Evolutionary conservation across 345 rosid species (phyloP), one percentile per base, ranked within the genome.

Genomic region (Capsella bursapastoris): DNA sequence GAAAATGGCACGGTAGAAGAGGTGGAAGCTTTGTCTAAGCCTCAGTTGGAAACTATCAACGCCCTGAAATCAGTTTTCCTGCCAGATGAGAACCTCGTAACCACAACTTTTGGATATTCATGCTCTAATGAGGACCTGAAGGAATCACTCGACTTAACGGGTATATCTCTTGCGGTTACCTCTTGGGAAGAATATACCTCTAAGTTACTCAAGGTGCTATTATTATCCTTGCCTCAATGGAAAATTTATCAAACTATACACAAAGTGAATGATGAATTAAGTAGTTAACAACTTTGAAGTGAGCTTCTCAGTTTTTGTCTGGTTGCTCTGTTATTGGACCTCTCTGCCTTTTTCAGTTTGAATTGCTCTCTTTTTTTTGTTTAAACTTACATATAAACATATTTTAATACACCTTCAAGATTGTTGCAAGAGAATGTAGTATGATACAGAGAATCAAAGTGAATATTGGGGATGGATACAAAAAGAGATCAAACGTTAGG

Each of bases 161-260:
- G 29, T 25, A 72, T 89, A 61, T 76, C 86, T 70, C 66, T 51
- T 14, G 86, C 84, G 6, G 38, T 88, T 77, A 60, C 49, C 38
- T 76, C 68, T 8, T 90, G 87, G 82, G 87, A 85, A 73, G 84
- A 69, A 52, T 88, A 89, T 72, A 73, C 76, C 1, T 3, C 44
- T 32, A 82, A 78, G 79, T 82, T 87, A 68, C 81, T 64, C 8
- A 66, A 78, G 66, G 73, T 86, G 37, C 68, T 95, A 18, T 56
- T 71, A n/a, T 49, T 58, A 37, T 88, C 92, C 73, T 79, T 90
- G 69, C 87, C 97, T 16, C 60, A 73, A 8, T 91, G 96, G 97
- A 82, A 68, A 84, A 57, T 66, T 35, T 80, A 83, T 65, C 83
- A 82, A 56, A 78, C 85, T 37, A 77, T 88, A 61, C 83, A 74